Evolutionary conservation across 192 early-diverging fungal species (phyloP), one percentile per base, ranked within the genome.

Genomic region (Thoreauomyces humboldtii): DNA sequence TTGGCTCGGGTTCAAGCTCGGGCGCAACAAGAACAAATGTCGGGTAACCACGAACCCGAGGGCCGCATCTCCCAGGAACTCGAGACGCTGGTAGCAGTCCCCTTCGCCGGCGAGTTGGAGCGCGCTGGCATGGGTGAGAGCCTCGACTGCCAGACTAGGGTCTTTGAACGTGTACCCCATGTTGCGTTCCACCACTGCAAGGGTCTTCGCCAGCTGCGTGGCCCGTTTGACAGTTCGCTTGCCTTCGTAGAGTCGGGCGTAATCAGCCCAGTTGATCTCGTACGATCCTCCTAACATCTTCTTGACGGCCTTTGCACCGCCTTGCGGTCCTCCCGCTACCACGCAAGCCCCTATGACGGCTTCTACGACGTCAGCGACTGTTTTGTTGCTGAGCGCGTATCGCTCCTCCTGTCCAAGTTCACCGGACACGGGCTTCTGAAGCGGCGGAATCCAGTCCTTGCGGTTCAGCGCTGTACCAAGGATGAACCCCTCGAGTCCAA

Each of bases 341-440:
- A 88, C 41, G 50, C 86, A 87, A 0, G 88, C 94, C 0, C 92
- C 94, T 27, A 96, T 73, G 9, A 89, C 69, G 0, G 94, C 89
- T 63, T 96, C 94, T 0, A 96, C 81, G 31, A 90, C 71, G 77
- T 96, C 94, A 0, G 94, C 94, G 27, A 93, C 73, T 0, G 85
- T 86, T 50, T 96, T 96, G 59, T 92, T 88, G 5, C 89, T 89
- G 21, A 96, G 73, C 29, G 42, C 61, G 31, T 32, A 52, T 15
- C 50, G 19, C 25, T 52, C 50, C 27, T 52, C 27, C 27, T 52
- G 50, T n/a, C n/a, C n/a, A n/a, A n/a, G n/a, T 5, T 54, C 47
- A 24, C 32, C 59, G n/a, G n/a, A n/a, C n/a, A n/a, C n/a, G n/a
- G n/a, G n/a, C 4, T 25, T 15, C 42, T 48, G 35, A 21, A 31